Evolutionary conservation across 2,329 filamentous ascomycete species (phyloP), one percentile per base, ranked within the genome.

Genomic region (Dissoconium aciculare): DNA sequence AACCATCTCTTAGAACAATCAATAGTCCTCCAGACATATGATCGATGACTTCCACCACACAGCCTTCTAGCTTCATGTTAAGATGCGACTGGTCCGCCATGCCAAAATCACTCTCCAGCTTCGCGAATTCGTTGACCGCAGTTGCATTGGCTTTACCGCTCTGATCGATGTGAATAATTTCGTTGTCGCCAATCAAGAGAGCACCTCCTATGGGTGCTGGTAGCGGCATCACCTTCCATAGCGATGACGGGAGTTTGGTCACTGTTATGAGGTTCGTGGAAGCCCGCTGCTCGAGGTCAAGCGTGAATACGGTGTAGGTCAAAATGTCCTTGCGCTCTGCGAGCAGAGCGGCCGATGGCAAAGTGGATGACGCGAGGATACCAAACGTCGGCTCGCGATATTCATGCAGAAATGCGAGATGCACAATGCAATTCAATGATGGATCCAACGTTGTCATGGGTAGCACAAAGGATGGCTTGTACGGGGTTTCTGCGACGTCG

Each of bases 321-420:
- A 93, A 63, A 44, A 81, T 72, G 52, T 98, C 89, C 49, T 78
- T 89, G 41, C 83, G 71, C 47, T 84, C 79, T 39, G 68, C 60
- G 15, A 76, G 57, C 31, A 95, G 63, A 3, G 81, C 76, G 33
- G 68, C 66, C n/a, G 84, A 85, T 10, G 77, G 72, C 19, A 75
- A 66, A 40, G 72, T 63, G 31, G 74, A 75, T 2, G 85, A 81
- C 27, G 83, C 89, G 25, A 98, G 65, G 37, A 98, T 85, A 34
- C 87, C 89, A 59, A 98, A 93, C 0, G 89, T 98, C 9, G 89
- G 87, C 57, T 95, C 89, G 54, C 89, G 77, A 57, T 98, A 98
- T 60, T 95, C 87, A 66, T 95, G 73, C 42, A 98, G 63, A 55
- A 98, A 98, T 33, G 81, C 77, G 49, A 98, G 71, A 52, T 93